Evolutionary conservation across 305 asterid species (phyloP).

Genomic region (Vinca major): DNA sequence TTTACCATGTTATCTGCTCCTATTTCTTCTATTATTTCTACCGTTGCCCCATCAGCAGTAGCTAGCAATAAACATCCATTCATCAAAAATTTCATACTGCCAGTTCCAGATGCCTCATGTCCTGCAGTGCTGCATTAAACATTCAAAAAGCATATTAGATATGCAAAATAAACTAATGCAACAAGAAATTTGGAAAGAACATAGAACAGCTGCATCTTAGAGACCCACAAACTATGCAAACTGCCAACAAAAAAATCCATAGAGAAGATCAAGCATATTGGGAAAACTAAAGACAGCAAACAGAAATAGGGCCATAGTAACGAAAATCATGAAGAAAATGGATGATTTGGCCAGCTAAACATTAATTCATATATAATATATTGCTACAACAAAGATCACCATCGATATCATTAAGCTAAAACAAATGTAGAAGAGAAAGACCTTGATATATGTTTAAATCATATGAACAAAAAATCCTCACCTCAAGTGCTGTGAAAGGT

Average conservation of each 20-base stretch:
- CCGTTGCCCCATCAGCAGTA: conserved; percentile 45
- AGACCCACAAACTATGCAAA: background rate
- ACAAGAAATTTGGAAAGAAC: background rate
- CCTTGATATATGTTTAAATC: conserved; percentile 1
- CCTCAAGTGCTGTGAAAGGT: conserved; percentile 51
- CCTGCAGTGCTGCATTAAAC: conserved; percentile 39
- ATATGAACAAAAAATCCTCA: conserved; percentile 8
- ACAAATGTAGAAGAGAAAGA: background rate
- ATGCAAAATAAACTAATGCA: background rate
- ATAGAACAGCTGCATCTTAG: background rate
- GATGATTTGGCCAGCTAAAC: background rate
- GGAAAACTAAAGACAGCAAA: background rate
- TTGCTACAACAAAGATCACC: background rate
- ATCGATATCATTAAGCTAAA: background rate
- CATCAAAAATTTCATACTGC: conserved; percentile 50
- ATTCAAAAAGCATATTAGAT: background rate
- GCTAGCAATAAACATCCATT: conserved; percentile 47
- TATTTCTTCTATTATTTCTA: conserved; percentile 39
- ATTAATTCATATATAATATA: background rate
- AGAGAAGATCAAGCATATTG: background rate
- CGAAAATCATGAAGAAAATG: conserved; percentile 1
- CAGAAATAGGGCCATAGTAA: background rate
- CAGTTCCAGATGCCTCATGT: conserved; percentile 52
- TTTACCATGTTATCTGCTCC: conserved; percentile 47
- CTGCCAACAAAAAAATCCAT: background rate